Evolutionary conservation across 2,329 filamentous ascomycete genomes (phyloP).

Genomic region (Aspergillus clavatus): DNA sequence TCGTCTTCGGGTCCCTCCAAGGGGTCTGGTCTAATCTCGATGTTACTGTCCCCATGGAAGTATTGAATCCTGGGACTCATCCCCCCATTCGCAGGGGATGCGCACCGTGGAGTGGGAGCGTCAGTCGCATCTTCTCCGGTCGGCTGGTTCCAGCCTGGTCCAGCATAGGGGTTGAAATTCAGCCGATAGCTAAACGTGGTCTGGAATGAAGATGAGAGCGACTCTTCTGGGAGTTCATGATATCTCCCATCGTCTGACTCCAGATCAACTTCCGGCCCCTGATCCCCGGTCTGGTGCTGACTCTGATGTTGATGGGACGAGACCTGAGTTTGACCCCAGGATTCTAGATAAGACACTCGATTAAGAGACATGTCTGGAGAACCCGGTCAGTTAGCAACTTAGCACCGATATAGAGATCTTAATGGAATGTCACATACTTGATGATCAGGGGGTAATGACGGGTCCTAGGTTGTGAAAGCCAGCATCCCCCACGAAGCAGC

Average conservation of each 20-base stretch:
- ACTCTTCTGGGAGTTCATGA: conserved; percentile 28
- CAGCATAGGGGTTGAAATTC: conserved; percentile 42
- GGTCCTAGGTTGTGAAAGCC: too few species aligned
- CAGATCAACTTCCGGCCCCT: conserved; percentile 18
- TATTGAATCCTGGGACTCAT: conserved; percentile 17
- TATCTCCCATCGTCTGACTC: conserved; percentile 23
- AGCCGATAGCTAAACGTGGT: conserved; percentile 33
- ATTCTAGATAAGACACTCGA: conserved; percentile 42
- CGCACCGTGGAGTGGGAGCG: conserved; percentile 22
- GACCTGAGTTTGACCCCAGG: conserved; percentile 36
- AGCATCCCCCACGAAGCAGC: too few species aligned
- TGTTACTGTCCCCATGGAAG: conserved; percentile 12
- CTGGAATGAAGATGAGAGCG: conserved; percentile 32
- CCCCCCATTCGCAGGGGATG: conserved; percentile 16
- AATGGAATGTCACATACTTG: too few species aligned
- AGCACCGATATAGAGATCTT: too few species aligned
- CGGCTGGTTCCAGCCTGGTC: conserved; percentile 34
- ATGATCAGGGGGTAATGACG: too few species aligned
- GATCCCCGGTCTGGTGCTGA: conserved; percentile 13
- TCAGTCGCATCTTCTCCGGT: conserved; percentile 25
- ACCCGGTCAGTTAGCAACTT: too few species aligned
- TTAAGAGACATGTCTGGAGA: conserved; percentile 36
- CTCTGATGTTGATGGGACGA: conserved; percentile 25
- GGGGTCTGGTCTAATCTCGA: conserved; percentile 6
- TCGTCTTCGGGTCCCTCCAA: conserved; percentile 14